Base-by-base conservation (phyloP, 2,329 filamentous ascomycete genomes). In the Herpotrichia juniperi region DNA sequence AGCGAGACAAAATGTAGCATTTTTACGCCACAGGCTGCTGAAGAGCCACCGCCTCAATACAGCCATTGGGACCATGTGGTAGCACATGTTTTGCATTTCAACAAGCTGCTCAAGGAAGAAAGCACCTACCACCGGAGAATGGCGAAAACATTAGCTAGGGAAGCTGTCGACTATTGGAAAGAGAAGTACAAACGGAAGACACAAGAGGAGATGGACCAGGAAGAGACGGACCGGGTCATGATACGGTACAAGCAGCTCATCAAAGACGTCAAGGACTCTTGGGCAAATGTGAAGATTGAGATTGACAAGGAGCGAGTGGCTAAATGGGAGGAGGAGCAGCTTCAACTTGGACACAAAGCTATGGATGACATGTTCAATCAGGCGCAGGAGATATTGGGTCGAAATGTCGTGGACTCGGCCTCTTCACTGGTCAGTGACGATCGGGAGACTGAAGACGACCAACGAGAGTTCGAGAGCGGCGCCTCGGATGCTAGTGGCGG, bases 1-100 rank as follows among this genome's bases (percentile, higher is more conserved):
- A 91, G 88, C 45, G 77, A 81, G 48, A 85, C 86, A 53, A 81
- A 82, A 53, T 93, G 90, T 68, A 87, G 87, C 2, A 76, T 88
- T 21, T 94, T 90, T 62, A 81, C 87, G 16, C 89, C 90, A 0
- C 90, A 94, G 57, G 79, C 85, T 11, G 81, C 83, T 53, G 87
- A 90, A 50, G 89, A 96, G 63, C 90, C 90, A 0, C 83, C 86
- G 0, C 82, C 83, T 46, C 91, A 94, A 65, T 97, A 91, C 79
- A 87, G 89, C n/a, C 92, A 96, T 61, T 83, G 86, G 67, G 93
- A 97, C 66, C 90, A 97, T 68, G 81, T 97, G 47, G 80, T 89
- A 40, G 87, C 87, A 42, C 93, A 96, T 55, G 87, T 89, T 52
- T 69, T 88, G 11, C 88, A 93, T 62, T 93, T 97, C 62, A 86